Evolutionary conservation across 2,329 filamentous ascomycete species (phyloP).

Genomic region (Tolypocladium paradoxum): DNA sequence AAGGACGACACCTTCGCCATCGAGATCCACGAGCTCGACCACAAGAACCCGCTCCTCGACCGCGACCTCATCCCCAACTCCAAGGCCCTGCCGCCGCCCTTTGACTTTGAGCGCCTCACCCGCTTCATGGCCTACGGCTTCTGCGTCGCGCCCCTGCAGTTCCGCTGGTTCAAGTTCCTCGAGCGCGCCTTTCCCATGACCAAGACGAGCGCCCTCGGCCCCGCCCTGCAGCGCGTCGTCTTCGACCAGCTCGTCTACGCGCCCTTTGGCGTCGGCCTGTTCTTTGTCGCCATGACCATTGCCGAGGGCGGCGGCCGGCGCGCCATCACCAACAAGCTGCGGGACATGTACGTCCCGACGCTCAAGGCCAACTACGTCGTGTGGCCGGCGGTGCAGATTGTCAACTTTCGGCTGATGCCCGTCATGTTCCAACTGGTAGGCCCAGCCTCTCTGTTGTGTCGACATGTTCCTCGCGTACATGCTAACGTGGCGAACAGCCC

Average conservation of each 20-base stretch:
- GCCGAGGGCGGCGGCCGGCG: constrained; percentile 82
- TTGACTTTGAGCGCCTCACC: constrained; percentile 90
- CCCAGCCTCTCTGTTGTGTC: constrained; percentile 10
- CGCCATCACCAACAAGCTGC: constrained; percentile 72
- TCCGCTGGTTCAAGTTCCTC: constrained; percentile 90
- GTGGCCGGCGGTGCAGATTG: constrained; percentile 90
- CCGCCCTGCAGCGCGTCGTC: constrained; percentile 80
- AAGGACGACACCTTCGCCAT: constrained; percentile 68
- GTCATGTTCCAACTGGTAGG: constrained; percentile 93
- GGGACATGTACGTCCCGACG: constrained; percentile 87
- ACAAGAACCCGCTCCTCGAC: constrained; percentile 58
- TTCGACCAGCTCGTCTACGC: constrained; percentile 92
- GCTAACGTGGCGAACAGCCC: constrained; percentile 44
- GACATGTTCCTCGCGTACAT: not conserved
- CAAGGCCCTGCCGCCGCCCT: constrained; percentile 60
- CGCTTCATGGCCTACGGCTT: constrained; percentile 98
- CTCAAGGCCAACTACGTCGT: constrained; percentile 92
- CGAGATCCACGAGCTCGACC: constrained; percentile 80
- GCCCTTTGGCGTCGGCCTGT: constrained; percentile 73
- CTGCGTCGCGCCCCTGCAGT: constrained; percentile 88
- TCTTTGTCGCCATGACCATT: constrained; percentile 95
- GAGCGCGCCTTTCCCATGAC: constrained; percentile 74
- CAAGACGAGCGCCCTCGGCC: constrained; percentile 60
- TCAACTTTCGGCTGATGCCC: constrained; percentile 94
- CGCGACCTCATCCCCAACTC: constrained; percentile 56